Base-by-base conservation (phyloP, 768 basidiomycete genomes). In the Russula brevipes region DNA sequence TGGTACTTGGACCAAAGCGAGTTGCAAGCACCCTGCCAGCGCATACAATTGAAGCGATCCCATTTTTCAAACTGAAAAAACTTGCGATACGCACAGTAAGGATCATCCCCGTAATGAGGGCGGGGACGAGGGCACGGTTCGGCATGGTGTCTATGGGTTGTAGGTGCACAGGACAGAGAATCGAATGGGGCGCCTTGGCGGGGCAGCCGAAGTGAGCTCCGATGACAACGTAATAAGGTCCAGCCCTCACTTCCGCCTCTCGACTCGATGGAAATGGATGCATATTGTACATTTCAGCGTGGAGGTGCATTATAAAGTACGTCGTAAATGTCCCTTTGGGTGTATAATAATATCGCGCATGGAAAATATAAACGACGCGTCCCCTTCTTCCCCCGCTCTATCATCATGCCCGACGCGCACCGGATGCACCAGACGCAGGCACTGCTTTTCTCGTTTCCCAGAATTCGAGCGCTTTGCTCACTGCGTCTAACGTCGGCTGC, bases 71-170 rank as follows among this genome's bases (percentile, higher is more conserved):
- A 52, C 5, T 11, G 14, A 33, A 19, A 42, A 24, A 31, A 19
- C 24, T 24, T 24, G 24, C 2, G 54, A 12, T n/a, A 73, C 79
- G 30, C 63, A 89, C 91, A 17, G 91, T 96, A 63, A 94, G 75
- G 71, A 98, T 89, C 95, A 97, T 97, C 53, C 95, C 94, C 59
- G 79, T 85, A 17, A 98, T 85, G 72, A 98, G 88, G 70, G 89
- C 70, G 38, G 90, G 89, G 58, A 92, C 77, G 73, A 81, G 90
- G 66, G 85, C 71, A 30, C 84, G 81, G 68, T 83, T 77, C 24
- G 88, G 81, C 90, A 91, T 92, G 54, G 56, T 57, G 38, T 19
- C 19, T 41, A 33, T 16, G 9, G 41, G 11, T 14, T 38, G 35
- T 53, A 11, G 12, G 41, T 11, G 12, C 38, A n/a, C 24, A 24